phyloP scores from a whole-genome alignment of 2,329 filamentous ascomycete species.

The Claviceps sp. region DNA sequence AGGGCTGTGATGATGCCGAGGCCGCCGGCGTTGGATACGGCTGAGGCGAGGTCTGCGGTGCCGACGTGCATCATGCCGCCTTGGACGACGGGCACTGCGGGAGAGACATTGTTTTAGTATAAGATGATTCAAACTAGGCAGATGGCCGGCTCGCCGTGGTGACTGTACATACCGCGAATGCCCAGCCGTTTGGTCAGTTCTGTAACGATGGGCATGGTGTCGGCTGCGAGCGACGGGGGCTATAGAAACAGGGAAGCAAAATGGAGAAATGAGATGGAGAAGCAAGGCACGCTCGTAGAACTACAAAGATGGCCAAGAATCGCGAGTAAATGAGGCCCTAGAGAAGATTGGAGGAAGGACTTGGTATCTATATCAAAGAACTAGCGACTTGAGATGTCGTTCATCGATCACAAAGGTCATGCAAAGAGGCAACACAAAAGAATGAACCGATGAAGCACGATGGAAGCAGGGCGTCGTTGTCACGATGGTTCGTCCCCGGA shows the following conservation, averaged over 20 bases:
- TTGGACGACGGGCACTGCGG: conserved; percentile 63
- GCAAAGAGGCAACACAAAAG: too few species aligned
- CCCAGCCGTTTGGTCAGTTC: conserved; percentile 44
- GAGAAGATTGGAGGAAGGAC: too few species aligned
- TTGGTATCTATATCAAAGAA: too few species aligned
- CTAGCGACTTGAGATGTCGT: too few species aligned
- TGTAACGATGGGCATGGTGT: conserved; percentile 42
- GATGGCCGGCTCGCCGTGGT: not conserved
- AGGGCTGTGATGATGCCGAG: conserved; percentile 75
- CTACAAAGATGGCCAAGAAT: too few species aligned
- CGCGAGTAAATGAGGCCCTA: too few species aligned
- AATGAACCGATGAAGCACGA: too few species aligned
- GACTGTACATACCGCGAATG: conserved; percentile 30
- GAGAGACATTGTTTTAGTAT: not conserved
- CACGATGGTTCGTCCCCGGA: too few species aligned
- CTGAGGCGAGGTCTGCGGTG: conserved; percentile 63
- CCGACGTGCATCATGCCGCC: conserved; percentile 83
- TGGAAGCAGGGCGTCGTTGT: too few species aligned
- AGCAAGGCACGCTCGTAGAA: too few species aligned
- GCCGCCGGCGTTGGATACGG: conserved; percentile 70
- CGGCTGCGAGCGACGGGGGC: not conserved
- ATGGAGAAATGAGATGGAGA: not conserved
- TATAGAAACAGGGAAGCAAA: not conserved
- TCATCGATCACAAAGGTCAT: too few species aligned
- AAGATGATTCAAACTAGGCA: not conserved